phyloP scores from a whole-genome alignment of 805 yeast genomes.

The Hanseniaspora mollemarum region DNA sequence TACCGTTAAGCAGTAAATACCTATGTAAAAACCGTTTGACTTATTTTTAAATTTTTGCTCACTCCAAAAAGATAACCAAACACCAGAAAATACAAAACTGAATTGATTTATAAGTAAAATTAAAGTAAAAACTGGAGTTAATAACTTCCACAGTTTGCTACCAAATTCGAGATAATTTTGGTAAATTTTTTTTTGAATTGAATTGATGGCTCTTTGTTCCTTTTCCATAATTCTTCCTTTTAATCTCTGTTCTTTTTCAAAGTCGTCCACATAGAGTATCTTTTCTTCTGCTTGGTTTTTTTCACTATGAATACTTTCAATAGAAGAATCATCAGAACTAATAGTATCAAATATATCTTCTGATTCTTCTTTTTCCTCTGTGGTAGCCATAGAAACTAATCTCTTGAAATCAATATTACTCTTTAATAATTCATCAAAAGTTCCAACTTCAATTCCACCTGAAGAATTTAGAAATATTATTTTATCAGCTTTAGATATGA shows the following conservation, averaged over 20 bases:
- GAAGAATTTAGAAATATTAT: slow-evolving; percentile 44
- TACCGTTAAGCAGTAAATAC: slow-evolving; percentile 54
- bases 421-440: slow-evolving; percentile 37
- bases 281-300: slow-evolving; percentile 1
- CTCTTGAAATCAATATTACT: slow-evolving; percentile 34
- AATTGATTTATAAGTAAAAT: slow-evolving; percentile 34
- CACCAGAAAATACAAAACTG: slow-evolving; percentile 47
- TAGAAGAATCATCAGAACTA: background rate
- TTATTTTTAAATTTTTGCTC: slow-evolving; percentile 38
- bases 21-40: slow-evolving; percentile 53
- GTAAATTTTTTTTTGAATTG: slow-evolving; percentile 31
- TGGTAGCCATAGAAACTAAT: slow-evolving; percentile 15
- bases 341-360: background rate
- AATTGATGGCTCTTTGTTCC: slow-evolving; percentile 33
- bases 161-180: slow-evolving; percentile 24
- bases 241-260: background rate
- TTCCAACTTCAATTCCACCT: slow-evolving; percentile 52
- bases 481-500: slow-evolving; percentile 50
- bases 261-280: background rate
- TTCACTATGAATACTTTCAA: background rate
- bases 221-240: slow-evolving; percentile 17
- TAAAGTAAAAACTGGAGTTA: slow-evolving; percentile 25
- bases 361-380: background rate
- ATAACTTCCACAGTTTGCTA: slow-evolving; percentile 30
- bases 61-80: slow-evolving; percentile 80